Base-by-base conservation (phyloP, 2,329 filamentous ascomycete species). In the Periconia macrospinosa region DNA sequence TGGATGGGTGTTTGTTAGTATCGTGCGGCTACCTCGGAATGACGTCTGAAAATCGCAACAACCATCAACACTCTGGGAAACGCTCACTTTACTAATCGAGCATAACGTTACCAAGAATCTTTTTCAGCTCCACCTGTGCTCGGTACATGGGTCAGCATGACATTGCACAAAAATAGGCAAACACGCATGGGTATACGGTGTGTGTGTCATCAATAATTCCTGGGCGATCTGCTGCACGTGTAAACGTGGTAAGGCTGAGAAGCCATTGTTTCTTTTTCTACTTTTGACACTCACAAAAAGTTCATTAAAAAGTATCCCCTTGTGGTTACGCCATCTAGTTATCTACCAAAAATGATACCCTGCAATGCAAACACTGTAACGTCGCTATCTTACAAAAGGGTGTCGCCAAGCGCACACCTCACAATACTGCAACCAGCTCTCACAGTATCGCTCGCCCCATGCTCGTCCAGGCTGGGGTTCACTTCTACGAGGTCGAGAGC, bases 391-490 rank as follows among this genome's bases (percentile, higher is more conserved):
- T 78, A 97, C 70, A 97, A 78, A 66, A 97, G 77, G 47, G 90
- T 95, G 79, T 99, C 94, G 18, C 94, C 94, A 60, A 97, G 79
- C 6, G 92, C 93, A 71, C 93, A 97, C 54, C 94, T 83, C 47
- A 97, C 91, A 63, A 99, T 81, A 41, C 91, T 96, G 74, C 92
- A 94, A 6, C 93, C 94, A 2, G 93, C 91, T 49, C 93, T 79
- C 53, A 97, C 88, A 0, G 94, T 99, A 77, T 97, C 92, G 52
- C 84, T 82, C 1, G 90, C 91, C 6, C 90, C 91, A 55, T 81
- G 62, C 52, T 68, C 68, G 43, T 75, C 71, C 33, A 82, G 68
- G 57, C 77, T 79, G 13, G 80, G 76, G 47, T 83, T 82, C 35
- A 84, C 73, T 69, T 80, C 79, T 2, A 84, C 82, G 19, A 87